phyloP scores from a whole-genome alignment of 1,284 basidiomycete species.

The Chalciporus piperatoides region DNA sequence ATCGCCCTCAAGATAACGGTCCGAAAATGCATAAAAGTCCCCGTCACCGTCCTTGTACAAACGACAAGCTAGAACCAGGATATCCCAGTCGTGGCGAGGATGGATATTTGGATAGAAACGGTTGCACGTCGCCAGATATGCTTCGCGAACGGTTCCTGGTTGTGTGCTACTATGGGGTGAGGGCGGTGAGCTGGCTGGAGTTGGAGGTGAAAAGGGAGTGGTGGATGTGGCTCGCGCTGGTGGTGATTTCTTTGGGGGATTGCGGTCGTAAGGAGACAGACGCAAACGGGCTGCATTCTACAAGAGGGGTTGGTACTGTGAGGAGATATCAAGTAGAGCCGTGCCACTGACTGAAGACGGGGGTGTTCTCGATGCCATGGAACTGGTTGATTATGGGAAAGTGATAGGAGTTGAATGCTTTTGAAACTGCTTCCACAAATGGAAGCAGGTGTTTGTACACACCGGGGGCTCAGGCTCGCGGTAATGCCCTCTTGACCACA shows the following conservation, averaged over 20 bases:
- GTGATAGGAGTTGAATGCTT: no score
- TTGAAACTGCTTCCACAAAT: no score
- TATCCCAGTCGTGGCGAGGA: background rate
- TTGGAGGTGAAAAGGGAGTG: background rate
- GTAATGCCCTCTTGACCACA: no score
- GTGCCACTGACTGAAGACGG: background rate
- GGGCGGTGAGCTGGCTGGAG: background rate
- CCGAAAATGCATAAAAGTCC: background rate
- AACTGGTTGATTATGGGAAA: no score
- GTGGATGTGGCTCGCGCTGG: background rate
- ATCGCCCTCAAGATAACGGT: background rate
- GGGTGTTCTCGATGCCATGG: background rate
- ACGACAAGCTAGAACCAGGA: background rate
- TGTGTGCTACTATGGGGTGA: background rate
- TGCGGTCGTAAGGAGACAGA: no score
- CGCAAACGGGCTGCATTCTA: background rate
- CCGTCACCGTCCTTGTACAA: background rate
- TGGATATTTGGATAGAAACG: background rate
- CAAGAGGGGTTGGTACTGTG: background rate
- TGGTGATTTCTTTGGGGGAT: background rate
- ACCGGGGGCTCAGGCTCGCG: no score
- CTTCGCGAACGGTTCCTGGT: background rate
- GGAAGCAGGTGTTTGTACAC: no score
- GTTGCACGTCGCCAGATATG: background rate
- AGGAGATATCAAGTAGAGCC: background rate